Conservation (phyloP, 139 green algal species). For the Micractinium conductrix region DNA sequence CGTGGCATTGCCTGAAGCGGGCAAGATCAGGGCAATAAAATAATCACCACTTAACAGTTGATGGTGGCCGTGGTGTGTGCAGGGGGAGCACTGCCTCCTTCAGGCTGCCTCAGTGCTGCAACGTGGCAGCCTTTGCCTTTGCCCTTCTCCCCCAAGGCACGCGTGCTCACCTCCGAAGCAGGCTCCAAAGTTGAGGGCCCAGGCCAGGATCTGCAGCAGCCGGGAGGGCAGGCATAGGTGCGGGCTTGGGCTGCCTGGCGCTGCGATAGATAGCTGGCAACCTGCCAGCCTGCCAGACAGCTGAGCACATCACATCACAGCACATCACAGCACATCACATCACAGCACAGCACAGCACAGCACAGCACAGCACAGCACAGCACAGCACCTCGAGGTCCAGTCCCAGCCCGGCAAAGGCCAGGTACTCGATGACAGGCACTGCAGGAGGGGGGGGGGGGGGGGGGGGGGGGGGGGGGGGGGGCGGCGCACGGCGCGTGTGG, state of each 20-base stretch:
- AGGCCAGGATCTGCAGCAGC: not conserved
- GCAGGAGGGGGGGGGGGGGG: not conserved
- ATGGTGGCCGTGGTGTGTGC: too few relatives aligned
- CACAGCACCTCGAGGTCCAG: conserved; percentile 19
- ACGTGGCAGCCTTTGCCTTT: too few relatives aligned
- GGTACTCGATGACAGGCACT: conserved; percentile 58
- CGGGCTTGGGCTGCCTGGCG: not conserved
- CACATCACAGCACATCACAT: not conserved
- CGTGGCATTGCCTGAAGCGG: conserved; percentile 2
- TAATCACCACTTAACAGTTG: too few relatives aligned
- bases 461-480: not conserved
- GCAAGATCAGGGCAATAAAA: not conserved
- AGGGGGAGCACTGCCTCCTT: too few relatives aligned
- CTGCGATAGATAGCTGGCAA: not conserved
- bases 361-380: not conserved
- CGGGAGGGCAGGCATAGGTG: not conserved
- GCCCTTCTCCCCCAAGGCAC: not conserved
- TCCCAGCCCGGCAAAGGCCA: conserved; percentile 48
- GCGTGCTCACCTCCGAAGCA: conserved; percentile 16
- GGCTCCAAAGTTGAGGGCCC: conserved; percentile 23
- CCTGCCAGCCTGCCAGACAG: not conserved
- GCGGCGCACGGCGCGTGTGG: not conserved
- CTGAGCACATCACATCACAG: not conserved
- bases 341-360: too few relatives aligned
- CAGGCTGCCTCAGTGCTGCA: too few relatives aligned